phyloP scores from a whole-genome alignment of 768 basidiomycete species.

The Boletus tomentosulus region DNA sequence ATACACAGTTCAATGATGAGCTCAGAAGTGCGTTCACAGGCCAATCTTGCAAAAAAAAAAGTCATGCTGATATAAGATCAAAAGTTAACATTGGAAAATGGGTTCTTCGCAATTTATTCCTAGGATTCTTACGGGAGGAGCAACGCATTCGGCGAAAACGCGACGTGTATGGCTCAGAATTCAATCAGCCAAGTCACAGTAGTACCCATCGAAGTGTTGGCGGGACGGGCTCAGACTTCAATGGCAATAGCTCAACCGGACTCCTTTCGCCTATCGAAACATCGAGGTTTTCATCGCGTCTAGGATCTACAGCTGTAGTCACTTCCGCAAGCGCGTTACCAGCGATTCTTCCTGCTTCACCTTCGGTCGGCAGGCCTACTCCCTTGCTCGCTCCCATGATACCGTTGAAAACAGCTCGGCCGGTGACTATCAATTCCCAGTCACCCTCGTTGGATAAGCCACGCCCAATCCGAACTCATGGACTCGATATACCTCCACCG shows the following conservation, averaged over 20 bases:
- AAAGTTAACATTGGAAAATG: constrained; percentile 91
- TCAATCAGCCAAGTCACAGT: constrained; percentile 12
- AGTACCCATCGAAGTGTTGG: constrained; percentile 22
- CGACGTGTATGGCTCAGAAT: constrained; percentile 22
- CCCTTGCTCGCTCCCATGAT: constrained; percentile 62
- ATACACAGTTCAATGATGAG: constrained; percentile 70
- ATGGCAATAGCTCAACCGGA: constrained; percentile 18
- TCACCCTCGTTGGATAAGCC: constrained; percentile 36
- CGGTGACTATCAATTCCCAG: constrained; percentile 39
- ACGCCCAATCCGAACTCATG: constrained; percentile 40
- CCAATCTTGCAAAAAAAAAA: not conserved
- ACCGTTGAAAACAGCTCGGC: constrained; percentile 36
- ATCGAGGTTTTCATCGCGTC: constrained; percentile 22
- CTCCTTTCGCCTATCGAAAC: constrained; percentile 29
- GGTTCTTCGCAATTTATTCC: constrained; percentile 82
- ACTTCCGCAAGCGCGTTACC: constrained; percentile 64
- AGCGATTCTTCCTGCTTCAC: constrained; percentile 50
- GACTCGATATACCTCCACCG: constrained; percentile 36
- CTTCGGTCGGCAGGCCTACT: constrained; percentile 42
- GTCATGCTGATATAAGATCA: constrained; percentile 5
- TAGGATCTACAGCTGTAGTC: constrained; percentile 43
- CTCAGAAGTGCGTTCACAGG: constrained; percentile 58
- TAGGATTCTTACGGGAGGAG: constrained; percentile 71
- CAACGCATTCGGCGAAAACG: constrained; percentile 40
- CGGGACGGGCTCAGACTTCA: constrained; percentile 24